Conservation (phyloP, 179 eudicot species). For the Vitellaria paradoxa region DNA sequence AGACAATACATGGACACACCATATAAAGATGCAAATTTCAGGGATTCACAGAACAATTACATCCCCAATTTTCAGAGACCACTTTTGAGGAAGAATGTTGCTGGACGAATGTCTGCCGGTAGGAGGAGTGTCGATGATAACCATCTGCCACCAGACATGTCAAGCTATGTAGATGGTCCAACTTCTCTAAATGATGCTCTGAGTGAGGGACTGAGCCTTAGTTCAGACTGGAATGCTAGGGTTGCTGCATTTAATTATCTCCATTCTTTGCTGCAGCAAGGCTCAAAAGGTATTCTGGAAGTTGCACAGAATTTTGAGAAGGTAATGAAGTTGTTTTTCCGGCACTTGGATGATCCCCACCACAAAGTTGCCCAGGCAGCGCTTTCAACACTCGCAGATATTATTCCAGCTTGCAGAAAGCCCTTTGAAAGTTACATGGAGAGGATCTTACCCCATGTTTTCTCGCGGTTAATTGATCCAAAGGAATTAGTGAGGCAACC, state of each 20-base stretch:
- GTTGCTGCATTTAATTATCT: constrained; percentile 96
- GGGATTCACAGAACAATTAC: constrained; percentile 63
- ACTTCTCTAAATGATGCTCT: constrained; percentile 89
- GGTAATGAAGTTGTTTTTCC: constrained; percentile 96
- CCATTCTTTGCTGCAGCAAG: constrained; percentile 79
- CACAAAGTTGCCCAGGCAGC: constrained; percentile 99
- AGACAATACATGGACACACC: constrained; percentile 69
- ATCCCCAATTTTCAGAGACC: constrained; percentile 96
- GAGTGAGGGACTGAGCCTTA: constrained; percentile 82
- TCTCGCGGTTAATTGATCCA: constrained; percentile 89
- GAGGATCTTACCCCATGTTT: constrained; percentile 93
- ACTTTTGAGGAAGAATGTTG: constrained; percentile 72
- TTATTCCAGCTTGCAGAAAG: constrained; percentile 88
- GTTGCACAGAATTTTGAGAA: constrained; percentile 90
- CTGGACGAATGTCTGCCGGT: constrained; percentile 70
- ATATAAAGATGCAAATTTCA: constrained; percentile 53
- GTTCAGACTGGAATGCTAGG: constrained; percentile 95
- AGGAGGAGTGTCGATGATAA: constrained; percentile 91
- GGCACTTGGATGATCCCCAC: constrained; percentile 98
- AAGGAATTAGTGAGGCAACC: constrained; percentile 95
- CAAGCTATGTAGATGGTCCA: constrained; percentile 74
- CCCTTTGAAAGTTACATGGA: constrained; percentile 97
- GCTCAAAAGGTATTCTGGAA: constrained; percentile 87
- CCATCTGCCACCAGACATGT: constrained; percentile 63
- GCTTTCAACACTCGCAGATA: constrained; percentile 90